Evolutionary conservation across 768 basidiomycete genomes (phyloP), one percentile per base, ranked within the genome.

Genomic region (Leccinum variicolor): DNA sequence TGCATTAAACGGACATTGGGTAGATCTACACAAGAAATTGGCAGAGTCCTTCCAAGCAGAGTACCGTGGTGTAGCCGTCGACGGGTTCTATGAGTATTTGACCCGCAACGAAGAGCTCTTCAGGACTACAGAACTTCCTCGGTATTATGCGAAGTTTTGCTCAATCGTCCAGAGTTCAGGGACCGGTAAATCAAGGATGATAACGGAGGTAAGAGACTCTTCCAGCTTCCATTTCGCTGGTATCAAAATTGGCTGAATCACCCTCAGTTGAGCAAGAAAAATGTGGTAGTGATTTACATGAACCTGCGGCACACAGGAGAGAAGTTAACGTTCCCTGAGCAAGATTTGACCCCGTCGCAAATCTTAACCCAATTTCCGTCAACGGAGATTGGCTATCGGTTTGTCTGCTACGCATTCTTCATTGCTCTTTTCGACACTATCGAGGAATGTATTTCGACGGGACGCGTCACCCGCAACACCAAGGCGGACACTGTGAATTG

Each of bases 81-180:
- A 63, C 13, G 57, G 66, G 6, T 63, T 68, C 36, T 61, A 58
- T 28, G 59, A 67, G 31, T 67, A 65, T 46, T 47, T 67, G 26
- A 45, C 41, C n/a, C 45, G 17, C 10, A 59, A 63, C 41, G 54
- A 65, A 28, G 39, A 33, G 3, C 17, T 57, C 7, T 64, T 64
- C 50, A 34, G 34, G 19, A 45, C 13, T 0, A 14, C 5, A 15
- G 3, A 14, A 2, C 4, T 10, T 11, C 47, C 36, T 1, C 4
- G 6, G 25, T 51, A 62, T 23, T 62, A 56, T 7, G 57, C 63
- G 39, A 63, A 33, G 17, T 53, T 57, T 9, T 46, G 62, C 31
- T n/a, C 59, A 2, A 23, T 61, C 2, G 46, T 61, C 1, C 63
- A 64, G 10, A 64, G 63, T 8, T 64, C 59, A 2, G 63, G 60